Evolutionary conservation across 179 eudicot species (phyloP), one percentile per base, ranked within the genome.

Genomic region (Monotropa hypopitys): DNA sequence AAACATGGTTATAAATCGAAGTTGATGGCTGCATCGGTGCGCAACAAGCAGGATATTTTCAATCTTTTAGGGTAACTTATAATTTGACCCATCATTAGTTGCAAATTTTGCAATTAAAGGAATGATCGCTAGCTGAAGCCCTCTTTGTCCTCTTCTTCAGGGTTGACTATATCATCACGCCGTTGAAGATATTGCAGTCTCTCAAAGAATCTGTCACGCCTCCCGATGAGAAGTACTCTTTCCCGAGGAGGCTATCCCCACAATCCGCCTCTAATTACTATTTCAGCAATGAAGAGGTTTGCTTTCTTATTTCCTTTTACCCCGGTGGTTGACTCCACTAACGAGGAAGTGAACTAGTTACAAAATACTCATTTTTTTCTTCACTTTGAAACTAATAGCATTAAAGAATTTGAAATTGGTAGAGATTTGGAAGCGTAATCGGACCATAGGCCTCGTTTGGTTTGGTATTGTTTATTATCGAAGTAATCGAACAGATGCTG

Each of bases 1-100:
- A 95, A 89, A 76, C 73, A 95, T 76, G 97, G 97, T 62, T 81
- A 91, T 73, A 95, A 95, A 79, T 90, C 99, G 35, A 95, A 90
- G 85, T 77, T 95, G 78, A 95, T 95, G 99, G 99, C 89, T 3
- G 97, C 98, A 76, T 95, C 99, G 46, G 89, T 95, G 74, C 95
- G 99, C 35, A 95, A 93, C 87, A 95, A 93, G 84, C 99, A 93
- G 86, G 98, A 93, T 73, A 69, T 91, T 35, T 91, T 88, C 81
- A 91, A 86, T 76, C 88, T 93, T 76, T 81, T 91, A 33, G 98
- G 98, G 98, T 93, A 90, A 78, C 50, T 51, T 2, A 53, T 38
- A 12, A 68, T 23, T 30, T 11, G 15, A 32, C 66, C 33, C 18
- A 38, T 45, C 12, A 5, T 16, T 57, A 2, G n/a, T 72, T 20